A percentile compares a stretch with the other conserved stretches of the same genome.
Evolutionary conservation across 208 protist species (phyloP).

Genomic region (Leishmania mexicana): DNA sequence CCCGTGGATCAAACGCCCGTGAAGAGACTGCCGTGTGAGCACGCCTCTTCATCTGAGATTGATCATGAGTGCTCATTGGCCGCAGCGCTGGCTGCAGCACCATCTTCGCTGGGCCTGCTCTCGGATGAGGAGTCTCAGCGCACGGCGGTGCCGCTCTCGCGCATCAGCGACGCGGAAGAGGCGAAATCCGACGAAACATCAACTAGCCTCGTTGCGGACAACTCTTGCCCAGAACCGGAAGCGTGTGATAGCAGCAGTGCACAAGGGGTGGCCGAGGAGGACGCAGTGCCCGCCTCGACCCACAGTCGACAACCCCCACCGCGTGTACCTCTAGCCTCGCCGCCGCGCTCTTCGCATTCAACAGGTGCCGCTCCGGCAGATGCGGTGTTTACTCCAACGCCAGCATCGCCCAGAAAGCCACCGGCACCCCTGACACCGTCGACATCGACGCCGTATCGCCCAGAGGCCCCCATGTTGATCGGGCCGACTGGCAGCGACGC

Average conservation of each 20-base stretch:
- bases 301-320: not conserved
- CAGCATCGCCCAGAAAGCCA: not conserved
- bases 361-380: not conserved
- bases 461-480: constrained; percentile 1
- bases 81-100: constrained; percentile 11
- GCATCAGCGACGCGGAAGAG: not conserved
- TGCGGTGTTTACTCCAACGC: not conserved
- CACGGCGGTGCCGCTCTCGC: not conserved
- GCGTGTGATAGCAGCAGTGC: not conserved
- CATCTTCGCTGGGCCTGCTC: not conserved
- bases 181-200: not conserved
- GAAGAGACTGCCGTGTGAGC: not conserved
- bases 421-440: not conserved
- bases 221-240: not conserved
- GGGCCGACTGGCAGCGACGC: not conserved
- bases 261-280: not conserved
- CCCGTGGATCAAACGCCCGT: not conserved
- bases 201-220: not conserved
- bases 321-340: not conserved
- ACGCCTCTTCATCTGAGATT: not conserved
- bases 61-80: constrained; percentile 4
- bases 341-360: not conserved
- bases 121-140: constrained; percentile 1
- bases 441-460: not conserved
- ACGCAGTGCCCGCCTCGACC: not conserved